phyloP scores from a whole-genome alignment of 306 rosid species.

The Lathyrus sativus region DNA sequence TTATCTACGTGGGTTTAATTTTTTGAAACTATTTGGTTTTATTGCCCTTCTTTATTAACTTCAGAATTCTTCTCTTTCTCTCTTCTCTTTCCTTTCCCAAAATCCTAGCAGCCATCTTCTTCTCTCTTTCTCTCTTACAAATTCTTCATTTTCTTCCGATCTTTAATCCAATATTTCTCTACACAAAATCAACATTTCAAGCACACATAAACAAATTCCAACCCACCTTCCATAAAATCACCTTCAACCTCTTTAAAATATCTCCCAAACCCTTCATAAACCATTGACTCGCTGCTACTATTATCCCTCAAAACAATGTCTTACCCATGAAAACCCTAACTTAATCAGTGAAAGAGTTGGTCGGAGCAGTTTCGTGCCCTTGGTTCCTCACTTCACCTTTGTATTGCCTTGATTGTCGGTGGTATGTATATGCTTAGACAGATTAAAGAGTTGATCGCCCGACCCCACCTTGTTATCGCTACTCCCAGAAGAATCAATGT shows the following conservation, averaged over 20 bases:
- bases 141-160: too few species aligned
- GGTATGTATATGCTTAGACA: slow-evolving; percentile 80
- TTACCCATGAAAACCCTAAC: slow-evolving; percentile 27
- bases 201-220: too few species aligned
- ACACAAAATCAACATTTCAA: too few species aligned
- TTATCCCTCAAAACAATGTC: background rate
- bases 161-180: too few species aligned
- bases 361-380: slow-evolving; percentile 79
- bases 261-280: slow-evolving; percentile 24
- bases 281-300: slow-evolving; percentile 8
- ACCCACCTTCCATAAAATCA: too few species aligned
- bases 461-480: slow-evolving; percentile 86
- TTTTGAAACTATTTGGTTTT: too few species aligned
- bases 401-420: slow-evolving; percentile 76
- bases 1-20: too few species aligned
- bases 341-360: slow-evolving; percentile 42
- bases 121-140: too few species aligned
- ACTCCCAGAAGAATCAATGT: slow-evolving; percentile 81
- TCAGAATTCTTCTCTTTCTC: too few species aligned
- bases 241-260: slow-evolving; percentile 54
- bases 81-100: too few species aligned
- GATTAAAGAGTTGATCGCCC: slow-evolving; percentile 52
- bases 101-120: too few species aligned
- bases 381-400: slow-evolving; percentile 63
- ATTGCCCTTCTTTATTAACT: too few species aligned